Evolutionary conservation across 2,329 filamentous ascomycete species (phyloP).

Genomic region (Westerdykella sp.): DNA sequence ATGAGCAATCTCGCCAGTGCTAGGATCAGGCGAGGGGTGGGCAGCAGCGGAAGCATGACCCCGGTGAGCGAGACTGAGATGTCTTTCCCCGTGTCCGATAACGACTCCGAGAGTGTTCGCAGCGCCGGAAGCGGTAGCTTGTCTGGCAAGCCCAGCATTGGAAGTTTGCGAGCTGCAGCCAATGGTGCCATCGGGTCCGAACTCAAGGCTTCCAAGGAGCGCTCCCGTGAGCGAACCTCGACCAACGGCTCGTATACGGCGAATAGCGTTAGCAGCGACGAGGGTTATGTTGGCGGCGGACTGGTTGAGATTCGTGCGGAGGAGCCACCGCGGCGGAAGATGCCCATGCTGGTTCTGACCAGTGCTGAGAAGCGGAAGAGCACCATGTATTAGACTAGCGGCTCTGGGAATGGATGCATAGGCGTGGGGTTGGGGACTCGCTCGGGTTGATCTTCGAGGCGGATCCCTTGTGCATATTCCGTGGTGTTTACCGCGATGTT

Average conservation of each 20-base stretch:
- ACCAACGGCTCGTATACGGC: slow-evolving; percentile 46
- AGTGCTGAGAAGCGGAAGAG: slow-evolving; percentile 87
- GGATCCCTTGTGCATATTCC: slow-evolving; percentile 33
- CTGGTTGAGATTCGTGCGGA: slow-evolving; percentile 45
- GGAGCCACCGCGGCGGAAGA: slow-evolving; percentile 67
- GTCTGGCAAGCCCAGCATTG: slow-evolving; percentile 66
- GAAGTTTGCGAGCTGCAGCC: slow-evolving; percentile 69
- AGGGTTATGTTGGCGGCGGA: slow-evolving; percentile 53
- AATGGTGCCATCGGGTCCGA: slow-evolving; percentile 86
- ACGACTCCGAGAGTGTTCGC: slow-evolving; percentile 43
- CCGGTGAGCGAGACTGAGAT: slow-evolving; percentile 77
- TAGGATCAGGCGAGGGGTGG: slow-evolving; percentile 69
- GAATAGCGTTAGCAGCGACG: slow-evolving; percentile 62
- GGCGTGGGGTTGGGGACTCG: slow-evolving; percentile 4
- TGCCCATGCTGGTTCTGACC: slow-evolving; percentile 79
- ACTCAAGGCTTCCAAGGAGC: slow-evolving; percentile 54
- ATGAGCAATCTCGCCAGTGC: slow-evolving; percentile 88
- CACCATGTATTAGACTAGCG: slow-evolving; percentile 48
- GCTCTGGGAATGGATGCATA: slow-evolving; percentile 10
- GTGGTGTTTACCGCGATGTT: slow-evolving; percentile 24
- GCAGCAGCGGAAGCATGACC: slow-evolving; percentile 69
- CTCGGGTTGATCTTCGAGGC: slow-evolving; percentile 13
- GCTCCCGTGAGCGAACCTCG: slow-evolving; percentile 29
- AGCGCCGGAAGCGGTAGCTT: slow-evolving; percentile 73
- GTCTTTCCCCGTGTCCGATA: slow-evolving; percentile 65